Evolutionary conservation across 73 alveolate species (phyloP), one percentile per base, ranked within the genome.

Genomic region (Strombidium stylifer): DNA sequence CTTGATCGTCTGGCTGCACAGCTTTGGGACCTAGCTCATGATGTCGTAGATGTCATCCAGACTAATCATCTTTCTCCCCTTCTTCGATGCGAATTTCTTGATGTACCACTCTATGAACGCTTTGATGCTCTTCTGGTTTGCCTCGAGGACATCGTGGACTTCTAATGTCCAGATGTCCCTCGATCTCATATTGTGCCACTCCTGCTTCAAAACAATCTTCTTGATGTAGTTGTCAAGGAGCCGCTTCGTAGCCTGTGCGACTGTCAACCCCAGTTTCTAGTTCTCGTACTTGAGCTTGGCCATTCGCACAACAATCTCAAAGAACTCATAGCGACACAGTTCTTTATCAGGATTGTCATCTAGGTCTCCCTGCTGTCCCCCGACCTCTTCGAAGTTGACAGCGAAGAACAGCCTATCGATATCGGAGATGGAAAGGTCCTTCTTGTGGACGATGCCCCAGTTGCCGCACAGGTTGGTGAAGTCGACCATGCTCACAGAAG

Each of bases 251-350:
- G 52, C 60, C 16, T 58, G 56, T 32, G 18, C 28, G 35, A 41
- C 40, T 16, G 73, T 57, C 18, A 46, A 34, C 25, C 52, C 40
- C 2, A 49, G 67, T 0, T 76, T 84, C 46, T 40, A 31, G 23
- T 77, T 74, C 16, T 30, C 68, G 59, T 37, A 68, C 55, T 75
- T 82, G n/a, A 75, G 66, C 20, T 27, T 50, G 4, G 88, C 93
- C 45, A 82, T 53, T 57, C 93, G 50, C 24, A 75, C 93, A 0
- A 82, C 12, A 8, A 82, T 73, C 42, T 82, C 93, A 47, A 59
- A 82, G 52, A 82, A 82, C 46, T 82, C 93, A 30, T 70, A 82
- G 54, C 93, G 52, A 48, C 86, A 70, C 0, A 82, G 77, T 12
- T 69, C 75, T 36, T 61, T 61, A 27, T 75, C 81, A 14, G 79